Conservation (phyloP, 345 rosid species). For the Zanthoxylum bungeanum region DNA sequence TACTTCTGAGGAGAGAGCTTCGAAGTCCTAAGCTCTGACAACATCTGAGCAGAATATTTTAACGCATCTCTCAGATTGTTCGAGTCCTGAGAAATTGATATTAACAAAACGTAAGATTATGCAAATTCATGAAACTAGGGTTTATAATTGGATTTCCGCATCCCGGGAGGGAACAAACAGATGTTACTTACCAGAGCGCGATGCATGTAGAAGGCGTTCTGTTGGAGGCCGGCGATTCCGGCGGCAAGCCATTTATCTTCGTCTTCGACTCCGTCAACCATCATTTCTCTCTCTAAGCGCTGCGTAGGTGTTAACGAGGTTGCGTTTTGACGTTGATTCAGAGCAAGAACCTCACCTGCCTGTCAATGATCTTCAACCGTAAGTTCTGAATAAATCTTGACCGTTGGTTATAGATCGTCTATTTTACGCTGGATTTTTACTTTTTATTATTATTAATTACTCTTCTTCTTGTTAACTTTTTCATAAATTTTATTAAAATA, state of each 20-base stretch:
- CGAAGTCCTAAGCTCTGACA: conserved; percentile 94
- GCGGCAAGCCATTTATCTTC: conserved; percentile 99
- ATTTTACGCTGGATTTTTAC: no score
- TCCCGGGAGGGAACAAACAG: conserved; percentile 21
- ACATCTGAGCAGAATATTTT: conserved; percentile 99
- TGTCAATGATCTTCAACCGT: no score
- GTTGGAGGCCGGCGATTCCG: conserved; percentile 90
- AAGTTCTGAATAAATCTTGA: no score
- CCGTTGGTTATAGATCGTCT: no score
- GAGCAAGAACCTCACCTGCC: conserved; percentile 21
- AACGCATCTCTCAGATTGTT: conserved; percentile 95
- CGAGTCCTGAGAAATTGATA: conserved; percentile 54
- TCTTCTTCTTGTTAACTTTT: no score
- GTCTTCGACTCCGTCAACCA: conserved; percentile 83
- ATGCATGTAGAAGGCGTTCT: conserved; percentile 96
- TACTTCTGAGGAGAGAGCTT: conserved; percentile 97
- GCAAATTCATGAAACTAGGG: conserved; percentile 27
- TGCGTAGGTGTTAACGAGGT: conserved; percentile 22
- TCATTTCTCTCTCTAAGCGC: conserved; percentile 40
- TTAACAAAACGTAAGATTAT: neutral
- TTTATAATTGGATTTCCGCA: neutral
- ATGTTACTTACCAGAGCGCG: conserved; percentile 77
- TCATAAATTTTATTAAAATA: no score
- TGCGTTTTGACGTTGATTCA: conserved; percentile 33
- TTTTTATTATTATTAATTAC: no score